Conservation (phyloP, 2,329 filamentous ascomycete species). For the Exophiala sp. region DNA sequence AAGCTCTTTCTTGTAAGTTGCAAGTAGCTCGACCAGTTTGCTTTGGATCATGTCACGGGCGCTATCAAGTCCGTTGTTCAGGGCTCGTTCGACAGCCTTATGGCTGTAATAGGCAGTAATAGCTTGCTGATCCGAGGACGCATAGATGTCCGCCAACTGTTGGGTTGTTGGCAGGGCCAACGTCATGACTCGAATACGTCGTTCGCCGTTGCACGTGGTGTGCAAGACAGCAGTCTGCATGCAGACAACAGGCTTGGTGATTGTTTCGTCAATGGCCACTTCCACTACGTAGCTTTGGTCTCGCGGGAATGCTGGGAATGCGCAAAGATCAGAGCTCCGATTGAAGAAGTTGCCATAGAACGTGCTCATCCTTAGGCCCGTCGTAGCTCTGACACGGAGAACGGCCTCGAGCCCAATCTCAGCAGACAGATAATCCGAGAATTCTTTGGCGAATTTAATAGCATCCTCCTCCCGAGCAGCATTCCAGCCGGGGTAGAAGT, state of each 20-base stretch:
- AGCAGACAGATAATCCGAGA: conserved; percentile 91
- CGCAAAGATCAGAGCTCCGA: conserved; percentile 91
- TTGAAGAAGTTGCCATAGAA: conserved; percentile 99
- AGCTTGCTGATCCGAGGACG: conserved; percentile 88
- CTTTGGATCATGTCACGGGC: conserved; percentile 84
- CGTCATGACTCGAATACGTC: conserved; percentile 90
- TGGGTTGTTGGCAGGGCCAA: conserved; percentile 88
- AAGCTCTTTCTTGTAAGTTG: conserved; percentile 95
- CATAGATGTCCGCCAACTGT: conserved; percentile 83
- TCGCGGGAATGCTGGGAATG: conserved; percentile 94
- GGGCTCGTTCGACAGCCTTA: conserved; percentile 87
- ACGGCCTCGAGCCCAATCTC: conserved; percentile 96
- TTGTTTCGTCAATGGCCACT: conserved; percentile 91
- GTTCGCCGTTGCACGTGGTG: conserved; percentile 95
- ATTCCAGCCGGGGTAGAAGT: conserved; percentile 98
- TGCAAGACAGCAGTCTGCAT: conserved; percentile 92
- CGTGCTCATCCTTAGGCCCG: conserved; percentile 88
- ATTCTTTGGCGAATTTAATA: conserved; percentile 94
- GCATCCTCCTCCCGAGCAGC: conserved; percentile 89
- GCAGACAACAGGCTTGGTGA: conserved; percentile 86
- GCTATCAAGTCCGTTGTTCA: conserved; percentile 80
- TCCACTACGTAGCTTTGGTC: conserved; percentile 98
- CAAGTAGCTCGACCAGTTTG: conserved; percentile 85
- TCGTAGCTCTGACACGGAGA: conserved; percentile 88
- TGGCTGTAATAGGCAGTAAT: conserved; percentile 93